Conservation (phyloP, 192 early-diverging fungal genomes). For the Thamnidium elegans region DNA sequence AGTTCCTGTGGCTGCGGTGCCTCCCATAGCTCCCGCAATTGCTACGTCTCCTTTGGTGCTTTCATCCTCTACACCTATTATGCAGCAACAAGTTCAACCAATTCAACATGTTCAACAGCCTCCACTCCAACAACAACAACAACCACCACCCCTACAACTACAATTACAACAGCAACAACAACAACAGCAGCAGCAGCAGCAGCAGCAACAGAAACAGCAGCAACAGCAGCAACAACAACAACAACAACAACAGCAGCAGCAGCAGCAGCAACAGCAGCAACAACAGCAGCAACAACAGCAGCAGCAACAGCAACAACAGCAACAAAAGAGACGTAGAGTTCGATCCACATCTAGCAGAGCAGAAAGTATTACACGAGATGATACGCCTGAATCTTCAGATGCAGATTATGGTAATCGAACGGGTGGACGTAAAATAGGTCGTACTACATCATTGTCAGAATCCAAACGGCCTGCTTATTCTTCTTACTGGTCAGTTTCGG, state of each 20-base stretch:
- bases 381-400: conserved; percentile 10
- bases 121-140: neutral
- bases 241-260: no score
- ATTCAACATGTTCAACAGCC: neutral
- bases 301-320: neutral
- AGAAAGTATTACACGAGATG: conserved; percentile 14
- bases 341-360: conserved; percentile 23
- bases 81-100: neutral
- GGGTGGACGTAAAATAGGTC: conserved; percentile 1
- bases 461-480: conserved; percentile 47
- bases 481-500: conserved; percentile 88
- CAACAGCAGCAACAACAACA: neutral
- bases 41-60: neutral
- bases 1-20: neutral
- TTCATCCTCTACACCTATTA: neutral
- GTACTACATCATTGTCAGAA: conserved; percentile 6
- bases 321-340: conserved; percentile 11
- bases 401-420: conserved; percentile 13
- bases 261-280: neutral
- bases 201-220: neutral
- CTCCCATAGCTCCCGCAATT: neutral
- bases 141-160: neutral
- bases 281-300: neutral
- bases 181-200: neutral
- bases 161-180: neutral